Base-by-base conservation (phyloP, 306 rosid genomes). In the Vigna reflexopilosa region DNA sequence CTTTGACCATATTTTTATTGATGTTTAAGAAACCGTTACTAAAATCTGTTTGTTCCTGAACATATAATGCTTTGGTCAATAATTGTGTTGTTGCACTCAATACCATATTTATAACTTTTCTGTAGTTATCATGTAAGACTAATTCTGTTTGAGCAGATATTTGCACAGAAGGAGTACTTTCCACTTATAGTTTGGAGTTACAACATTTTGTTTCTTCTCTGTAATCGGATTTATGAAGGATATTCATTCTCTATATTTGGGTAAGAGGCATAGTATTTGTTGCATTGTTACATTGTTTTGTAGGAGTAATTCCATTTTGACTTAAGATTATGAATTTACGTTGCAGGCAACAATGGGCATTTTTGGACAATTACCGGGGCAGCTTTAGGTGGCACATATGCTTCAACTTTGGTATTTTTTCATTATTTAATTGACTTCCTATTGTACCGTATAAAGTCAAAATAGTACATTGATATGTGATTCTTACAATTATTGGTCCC, bases 341-440 rank as follows among this genome's bases (percentile, higher is more conserved):
- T 72, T 83, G 55, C 74, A 92, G 98, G 83, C 85, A 88, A 81
- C 86, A 73, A 26, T 95, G 91, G 96, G 78, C 87, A 73, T 85
- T 79, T 77, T 81, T 95, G 93, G 96, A 95, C 86, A 81, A 86
- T 79, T 92, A 70, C 80, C 89, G 97, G 67, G 98, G 98, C 81
- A 85, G 96, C 79, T 95, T 95, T 80, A 88, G 97, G 83, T 95
- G 98, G 98, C 98, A 95, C 73, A 95, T 92, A 82, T 92, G 98
- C 85, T 95, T 95, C 73, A 95, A 95, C 89, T 92, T 95, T 70
- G 98, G 98, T 95, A 90, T 47, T 73, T 76, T 1, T 81, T 83
- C 28, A 1, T 77, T 67, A 49, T 63, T 76, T 51, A 13, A 12
- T 77, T 67, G 57, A 64, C 67, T 79, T 86, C 32, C 59, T 49